Base-by-base conservation (phyloP, 2,329 filamentous ascomycete genomes). In the Pseudogymnoascus sp. region DNA sequence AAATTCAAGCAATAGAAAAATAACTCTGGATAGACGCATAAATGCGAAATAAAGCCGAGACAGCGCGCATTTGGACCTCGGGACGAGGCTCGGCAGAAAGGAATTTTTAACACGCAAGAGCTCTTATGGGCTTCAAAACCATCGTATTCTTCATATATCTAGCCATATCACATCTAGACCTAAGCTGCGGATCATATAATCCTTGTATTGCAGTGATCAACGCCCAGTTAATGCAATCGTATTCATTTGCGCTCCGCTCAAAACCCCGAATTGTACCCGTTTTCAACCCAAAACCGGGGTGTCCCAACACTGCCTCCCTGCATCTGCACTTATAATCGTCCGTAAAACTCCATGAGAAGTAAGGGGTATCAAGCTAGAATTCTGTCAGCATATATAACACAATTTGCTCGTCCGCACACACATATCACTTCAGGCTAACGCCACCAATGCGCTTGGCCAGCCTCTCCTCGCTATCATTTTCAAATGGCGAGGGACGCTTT, bases 371-470 rank as follows among this genome's bases (percentile, higher is more conserved):
- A 53, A 53, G 47, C 47, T 53, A 53, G 9, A 14, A 4, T 9
- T 50, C 25, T 2, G 47, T 53, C 28, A 53, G 47, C 47, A 53
- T 35, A 33, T 53, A 20, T 35, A 9, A 33, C 47, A 30, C 9
- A 20, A 28, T 53, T 53, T 53, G 47, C 47, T 18, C 47, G 25
- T 53, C 47, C 47, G 47, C 47, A 53, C 47, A 53, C 47, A 53
- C 47, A 53, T 20, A 50, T 53, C 47, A 53, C 28, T 53, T 82
- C 74, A 83, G 79, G 80, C 82, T 85, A 80, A 84, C 81, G 76
- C 81, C 80, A 80, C 81, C 81, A 82, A 85, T 80, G 76, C 81
- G 78, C 78, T 85, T 85, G 84, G 82, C 80, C 79, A 85, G 80
- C 60, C 72, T 74, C 62, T 75, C 70, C 20, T 58, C 57, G 62